Evolutionary conservation across 345 rosid genomes (phyloP).

Genomic region (Salix suchowensis): DNA sequence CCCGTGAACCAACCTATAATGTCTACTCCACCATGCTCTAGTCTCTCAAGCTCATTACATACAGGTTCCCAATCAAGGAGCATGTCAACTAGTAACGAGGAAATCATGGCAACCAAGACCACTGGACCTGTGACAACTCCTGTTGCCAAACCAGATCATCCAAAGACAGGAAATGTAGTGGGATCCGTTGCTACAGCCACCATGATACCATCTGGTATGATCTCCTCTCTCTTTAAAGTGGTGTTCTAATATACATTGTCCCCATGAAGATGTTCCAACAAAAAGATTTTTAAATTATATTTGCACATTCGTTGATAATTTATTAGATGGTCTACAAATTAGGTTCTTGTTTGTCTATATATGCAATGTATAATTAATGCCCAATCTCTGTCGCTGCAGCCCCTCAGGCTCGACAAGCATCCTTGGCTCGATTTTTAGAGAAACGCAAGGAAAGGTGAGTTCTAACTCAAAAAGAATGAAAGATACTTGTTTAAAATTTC

Average conservation of each 20-base stretch:
- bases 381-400: conserved; percentile 28
- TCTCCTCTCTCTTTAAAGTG: background rate
- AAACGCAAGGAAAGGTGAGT: conserved; percentile 89
- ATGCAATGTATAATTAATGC: background rate
- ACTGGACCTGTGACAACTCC: conserved; percentile 30
- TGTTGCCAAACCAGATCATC: conserved; percentile 37
- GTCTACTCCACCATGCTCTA: conserved; percentile 34
- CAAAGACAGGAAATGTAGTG: conserved; percentile 19
- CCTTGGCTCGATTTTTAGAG: conserved; percentile 93
- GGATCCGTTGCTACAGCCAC: conserved; percentile 30
- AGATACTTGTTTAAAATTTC: background rate
- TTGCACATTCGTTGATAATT: background rate
- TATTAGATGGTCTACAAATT: background rate
- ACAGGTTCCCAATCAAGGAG: conserved; percentile 41
- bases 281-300: background rate
- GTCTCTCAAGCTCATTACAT: conserved; percentile 50
- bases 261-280: background rate
- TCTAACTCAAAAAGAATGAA: background rate
- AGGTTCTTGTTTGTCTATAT: background rate
- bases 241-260: background rate
- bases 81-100: conserved; percentile 48
- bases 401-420: conserved; percentile 93
- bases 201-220: conserved; percentile 62
- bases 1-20: conserved; percentile 22
- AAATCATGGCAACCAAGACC: conserved; percentile 30